These are phyloP conservation scores for Pseudopithomyces chartarum DNA, from an alignment of 2,329 filamentous ascomycete species.

Conservation along the genomic window DNA sequence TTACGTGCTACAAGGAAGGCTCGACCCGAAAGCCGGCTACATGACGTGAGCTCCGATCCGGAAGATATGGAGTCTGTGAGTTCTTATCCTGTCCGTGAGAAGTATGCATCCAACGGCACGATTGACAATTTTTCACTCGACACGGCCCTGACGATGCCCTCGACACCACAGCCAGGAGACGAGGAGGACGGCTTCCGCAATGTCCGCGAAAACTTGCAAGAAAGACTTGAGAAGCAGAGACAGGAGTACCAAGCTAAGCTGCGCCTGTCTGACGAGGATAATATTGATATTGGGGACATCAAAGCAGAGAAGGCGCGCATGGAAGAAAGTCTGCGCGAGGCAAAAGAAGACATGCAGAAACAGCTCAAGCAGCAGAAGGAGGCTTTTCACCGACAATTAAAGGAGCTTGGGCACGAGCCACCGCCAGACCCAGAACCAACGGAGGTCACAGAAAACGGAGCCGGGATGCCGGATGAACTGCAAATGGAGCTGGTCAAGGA, in stretches of 20 bases:
- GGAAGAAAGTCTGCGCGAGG: slow-evolving; percentile 76
- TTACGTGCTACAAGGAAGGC: slow-evolving; percentile 84
- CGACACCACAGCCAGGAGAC: slow-evolving; percentile 77
- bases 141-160: slow-evolving; percentile 91
- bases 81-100: slow-evolving; percentile 87
- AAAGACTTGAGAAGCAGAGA: slow-evolving; percentile 80
- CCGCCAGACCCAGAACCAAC: slow-evolving; percentile 52
- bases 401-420: slow-evolving; percentile 63
- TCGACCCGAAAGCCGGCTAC: slow-evolving; percentile 59
- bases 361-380: slow-evolving; percentile 83
- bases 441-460: slow-evolving; percentile 35
- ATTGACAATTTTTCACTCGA: slow-evolving; percentile 96
- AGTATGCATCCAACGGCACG: slow-evolving; percentile 93
- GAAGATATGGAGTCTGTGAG: slow-evolving; percentile 89
- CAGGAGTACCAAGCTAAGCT: slow-evolving; percentile 81
- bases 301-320: slow-evolving; percentile 81
- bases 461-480: slow-evolving; percentile 63
- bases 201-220: slow-evolving; percentile 81
- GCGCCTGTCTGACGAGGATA: slow-evolving; percentile 73
- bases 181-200: slow-evolving; percentile 78
- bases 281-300: slow-evolving; percentile 82
- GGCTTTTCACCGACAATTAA: slow-evolving; percentile 82
- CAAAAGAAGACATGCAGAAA: slow-evolving; percentile 88
- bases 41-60: slow-evolving; percentile 58
- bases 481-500: slow-evolving; percentile 73